A percentile compares a stretch with the other conserved stretches of the same genome.
Evolutionary conservation across 768 basidiomycete genomes (phyloP).

Genomic region (Termitomyces sp.): DNA sequence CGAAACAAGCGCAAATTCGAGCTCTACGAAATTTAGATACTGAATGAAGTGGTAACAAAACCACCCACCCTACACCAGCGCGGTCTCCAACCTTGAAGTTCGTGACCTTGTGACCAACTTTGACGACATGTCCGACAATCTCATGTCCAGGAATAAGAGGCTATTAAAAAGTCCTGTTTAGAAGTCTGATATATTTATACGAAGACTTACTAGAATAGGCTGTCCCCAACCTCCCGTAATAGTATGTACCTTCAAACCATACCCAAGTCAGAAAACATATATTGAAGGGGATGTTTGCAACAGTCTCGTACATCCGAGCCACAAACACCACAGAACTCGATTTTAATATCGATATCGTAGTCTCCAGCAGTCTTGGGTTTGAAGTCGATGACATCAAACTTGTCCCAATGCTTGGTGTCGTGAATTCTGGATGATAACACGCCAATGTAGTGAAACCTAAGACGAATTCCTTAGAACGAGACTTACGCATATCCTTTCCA

Average conservation of each 20-base stretch:
- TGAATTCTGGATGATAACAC: constrained; percentile 19
- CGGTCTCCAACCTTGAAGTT: constrained; percentile 54
- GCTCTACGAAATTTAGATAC: constrained; percentile 30
- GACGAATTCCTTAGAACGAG: not conserved
- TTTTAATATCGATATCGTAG: constrained; percentile 52
- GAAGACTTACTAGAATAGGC: constrained; percentile 19
- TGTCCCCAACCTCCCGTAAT: constrained; percentile 34
- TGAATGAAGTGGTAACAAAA: not conserved
- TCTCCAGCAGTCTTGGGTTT: constrained; percentile 48
- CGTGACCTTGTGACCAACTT: constrained; percentile 49
- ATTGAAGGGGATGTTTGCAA: not conserved
- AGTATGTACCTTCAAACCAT: constrained; percentile 26
- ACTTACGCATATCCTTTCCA: constrained; percentile 14
- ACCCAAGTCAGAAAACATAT: too few species aligned
- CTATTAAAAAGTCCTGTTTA: constrained; percentile 7
- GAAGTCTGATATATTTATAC: not conserved
- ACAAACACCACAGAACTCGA: constrained; percentile 47
- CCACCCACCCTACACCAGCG: constrained; percentile 37
- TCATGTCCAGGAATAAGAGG: constrained; percentile 45
- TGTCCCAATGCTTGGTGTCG: constrained; percentile 31
- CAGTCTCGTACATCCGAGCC: constrained; percentile 39
- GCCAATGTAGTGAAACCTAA: not conserved
- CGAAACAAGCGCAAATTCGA: constrained; percentile 39
- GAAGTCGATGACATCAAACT: constrained; percentile 41
- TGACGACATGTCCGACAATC: constrained; percentile 47